Conservation (phyloP, 225 moss, liverwort and hornwort species). For the Bryum argenteum region DNA sequence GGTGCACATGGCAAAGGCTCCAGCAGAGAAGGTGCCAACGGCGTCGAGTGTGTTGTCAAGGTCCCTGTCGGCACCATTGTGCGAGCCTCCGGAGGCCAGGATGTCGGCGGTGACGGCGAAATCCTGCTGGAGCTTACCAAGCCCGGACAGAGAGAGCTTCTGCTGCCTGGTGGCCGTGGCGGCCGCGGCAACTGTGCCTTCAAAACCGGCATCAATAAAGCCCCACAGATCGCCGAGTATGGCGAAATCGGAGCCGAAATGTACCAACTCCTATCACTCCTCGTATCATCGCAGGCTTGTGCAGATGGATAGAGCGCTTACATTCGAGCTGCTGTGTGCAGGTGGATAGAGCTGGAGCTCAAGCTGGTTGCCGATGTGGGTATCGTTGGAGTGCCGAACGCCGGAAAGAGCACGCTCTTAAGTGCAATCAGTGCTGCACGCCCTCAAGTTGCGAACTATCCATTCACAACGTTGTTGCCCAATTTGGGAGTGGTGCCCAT, state of each 20-base stretch:
- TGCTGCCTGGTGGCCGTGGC: slow-evolving; percentile 88
- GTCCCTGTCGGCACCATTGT: slow-evolving; percentile 89
- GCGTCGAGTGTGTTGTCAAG: slow-evolving; percentile 69
- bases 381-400: slow-evolving; percentile 96
- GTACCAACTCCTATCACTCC: slow-evolving; percentile 41
- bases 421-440: slow-evolving; percentile 91
- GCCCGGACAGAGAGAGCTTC: slow-evolving; percentile 70
- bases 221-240: slow-evolving; percentile 90
- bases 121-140: slow-evolving; percentile 75
- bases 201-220: slow-evolving; percentile 86
- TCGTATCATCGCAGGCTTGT: too few relatives aligned
- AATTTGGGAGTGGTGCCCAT: slow-evolving; percentile 94
- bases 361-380: slow-evolving; percentile 99
- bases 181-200: slow-evolving; percentile 92
- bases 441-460: slow-evolving; percentile 89
- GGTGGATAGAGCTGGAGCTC: slow-evolving; percentile 93
- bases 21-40: slow-evolving; percentile 75
- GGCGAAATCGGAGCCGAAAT: slow-evolving; percentile 91
- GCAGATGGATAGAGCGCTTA: too few relatives aligned
- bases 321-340: slow-evolving; percentile 35
- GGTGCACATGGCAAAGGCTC: slow-evolving; percentile 93
- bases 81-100: slow-evolving; percentile 62
- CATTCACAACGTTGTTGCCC: slow-evolving; percentile 91
- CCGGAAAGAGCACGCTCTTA: slow-evolving; percentile 96
- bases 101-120: slow-evolving; percentile 60